Base-by-base conservation (phyloP, 352 stramenopile genomes). In the Albugo candida region DNA sequence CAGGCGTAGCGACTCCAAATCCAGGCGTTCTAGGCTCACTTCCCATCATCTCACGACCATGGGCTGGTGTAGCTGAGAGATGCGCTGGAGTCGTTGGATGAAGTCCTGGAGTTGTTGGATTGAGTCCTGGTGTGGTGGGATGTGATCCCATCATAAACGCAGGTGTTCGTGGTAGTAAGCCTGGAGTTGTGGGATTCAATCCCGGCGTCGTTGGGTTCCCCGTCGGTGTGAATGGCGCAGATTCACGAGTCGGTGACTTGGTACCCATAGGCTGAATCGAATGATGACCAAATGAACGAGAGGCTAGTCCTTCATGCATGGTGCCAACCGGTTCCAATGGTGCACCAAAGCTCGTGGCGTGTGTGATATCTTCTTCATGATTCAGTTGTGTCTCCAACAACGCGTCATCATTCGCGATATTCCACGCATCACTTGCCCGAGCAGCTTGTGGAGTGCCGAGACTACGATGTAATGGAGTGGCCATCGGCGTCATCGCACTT, bases 1-100 rank as follows among this genome's bases (percentile, higher is more conserved):
- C 74, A 19, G 77, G 77, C 1, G 77, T 87, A 27, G 79, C 85
- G n/a, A 74, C 86, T 14, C 27, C 36, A 48, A 92, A 88, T 1
- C 79, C 79, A 34, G 79, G 79, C 40, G 79, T 92, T 73, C 85
- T 89, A 13, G 79, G 79, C 48, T 92, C 74, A 69, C 87, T 85
- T 42, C 64, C 68, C 43, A 73, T 71, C 51, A 73, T 62, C 16
- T 83, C 66, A 47, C 70, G 70, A 3, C 63, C 61, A 56, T 85
- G 70, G 27, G 74, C 77, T 47, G 76, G 73, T 11, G 74, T 89
- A 17, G 70, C 66, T 42, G 74, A 64, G 38, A 47, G 18, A 48
- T 81, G 67, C 21, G 70, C 70, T 18, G 77, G 75, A 17, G 47
- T 47, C 17, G 16, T 16, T 10, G 36, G 47, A 21, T 56, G 36